Base-by-base conservation (phyloP, 441 rosid genomes). In the Adansonia gregorii region DNA sequence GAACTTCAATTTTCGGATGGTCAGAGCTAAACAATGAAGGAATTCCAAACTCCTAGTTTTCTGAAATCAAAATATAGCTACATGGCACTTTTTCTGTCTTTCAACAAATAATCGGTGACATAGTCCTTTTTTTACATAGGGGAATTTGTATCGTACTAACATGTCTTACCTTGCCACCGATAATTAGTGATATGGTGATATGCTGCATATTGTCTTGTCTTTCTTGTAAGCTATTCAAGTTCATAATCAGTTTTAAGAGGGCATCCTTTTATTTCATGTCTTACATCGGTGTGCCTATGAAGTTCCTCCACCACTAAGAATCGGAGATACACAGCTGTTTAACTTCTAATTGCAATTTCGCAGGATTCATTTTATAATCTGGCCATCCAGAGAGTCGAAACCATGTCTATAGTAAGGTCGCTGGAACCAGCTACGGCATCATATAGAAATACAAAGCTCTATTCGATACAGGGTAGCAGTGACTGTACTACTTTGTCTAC, bases 401-500 rank as follows among this genome's bases (percentile, higher is more conserved):
- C 75, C 76, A 90, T 92, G 97, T 92, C 98, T 59, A 75, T 95
- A 81, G 88, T 95, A 71, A 89, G 94, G 79, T 83, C 93, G 24
- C 80, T 83, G 24, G 88, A 94, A 83, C 85, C 87, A 78, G 86
- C 97, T 11, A 72, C 88, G 11, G 52, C 90, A 22, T 61, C 93
- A 11, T 90, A 84, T 75, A 80, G 84, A 83, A 90, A 88, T 86
- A 87, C 90, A 0, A 87, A 88, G 79, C 88, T 88, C 49, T 91
- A 88, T 80, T 75, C 95, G 0, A 80, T 89, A 49, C 87, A 88
- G 72, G 94, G 88, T 60, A 79, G 83, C 78, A 81, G 67, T 76
- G 88, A 78, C 45, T 76, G 64, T 67, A 77, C 91, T 81, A 84
- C 75, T 48, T 73, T 83, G 75, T 78, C 96, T 17, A 12, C 82